A percentile compares a stretch with the other conserved stretches of the same genome.
phyloP scores from a whole-genome alignment of 2,329 filamentous ascomycete genomes.

The Colletotrichum lini region DNA sequence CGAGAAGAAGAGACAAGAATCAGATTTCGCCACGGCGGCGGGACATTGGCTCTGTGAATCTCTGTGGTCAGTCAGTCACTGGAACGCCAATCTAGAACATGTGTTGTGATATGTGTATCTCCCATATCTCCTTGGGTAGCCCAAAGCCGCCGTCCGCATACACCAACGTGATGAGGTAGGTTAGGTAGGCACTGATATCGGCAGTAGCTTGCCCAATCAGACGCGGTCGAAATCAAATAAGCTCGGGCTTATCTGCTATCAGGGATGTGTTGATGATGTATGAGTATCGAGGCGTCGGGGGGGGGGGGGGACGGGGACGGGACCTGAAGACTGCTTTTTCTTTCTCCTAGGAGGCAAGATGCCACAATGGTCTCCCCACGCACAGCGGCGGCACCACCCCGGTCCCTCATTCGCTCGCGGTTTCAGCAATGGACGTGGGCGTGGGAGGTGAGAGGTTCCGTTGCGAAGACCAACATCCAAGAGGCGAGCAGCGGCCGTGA shows the following conservation, averaged over 20 bases:
- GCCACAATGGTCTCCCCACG: conserved; percentile 24
- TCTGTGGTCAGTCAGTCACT: too few species aligned
- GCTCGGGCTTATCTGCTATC: conserved; percentile 25
- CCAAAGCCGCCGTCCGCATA: neutral
- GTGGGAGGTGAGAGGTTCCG: conserved; percentile 2
- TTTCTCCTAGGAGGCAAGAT: conserved; percentile 37
- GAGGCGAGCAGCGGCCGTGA: neutral
- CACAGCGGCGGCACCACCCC: neutral
- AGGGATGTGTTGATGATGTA: too few species aligned
- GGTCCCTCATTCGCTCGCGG: conserved; percentile 3
- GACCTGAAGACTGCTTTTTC: neutral
- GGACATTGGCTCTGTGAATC: neutral
- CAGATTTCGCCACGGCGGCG: neutral
- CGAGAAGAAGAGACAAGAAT: neutral
- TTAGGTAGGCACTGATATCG: neutral
- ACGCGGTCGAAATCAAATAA: conserved; percentile 19
- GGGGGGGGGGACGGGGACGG: too few species aligned
- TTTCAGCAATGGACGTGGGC: neutral
- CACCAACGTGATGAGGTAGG: too few species aligned
- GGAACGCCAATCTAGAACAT: conserved; percentile 1
- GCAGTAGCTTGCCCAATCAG: conserved; percentile 24
- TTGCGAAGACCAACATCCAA: neutral
- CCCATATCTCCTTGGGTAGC: neutral
- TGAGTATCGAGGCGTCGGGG: too few species aligned
- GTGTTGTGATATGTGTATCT: conserved; percentile 10